Conservation (phyloP, 73 alveolate genomes). For the Diophrys appendiculata region DNA sequence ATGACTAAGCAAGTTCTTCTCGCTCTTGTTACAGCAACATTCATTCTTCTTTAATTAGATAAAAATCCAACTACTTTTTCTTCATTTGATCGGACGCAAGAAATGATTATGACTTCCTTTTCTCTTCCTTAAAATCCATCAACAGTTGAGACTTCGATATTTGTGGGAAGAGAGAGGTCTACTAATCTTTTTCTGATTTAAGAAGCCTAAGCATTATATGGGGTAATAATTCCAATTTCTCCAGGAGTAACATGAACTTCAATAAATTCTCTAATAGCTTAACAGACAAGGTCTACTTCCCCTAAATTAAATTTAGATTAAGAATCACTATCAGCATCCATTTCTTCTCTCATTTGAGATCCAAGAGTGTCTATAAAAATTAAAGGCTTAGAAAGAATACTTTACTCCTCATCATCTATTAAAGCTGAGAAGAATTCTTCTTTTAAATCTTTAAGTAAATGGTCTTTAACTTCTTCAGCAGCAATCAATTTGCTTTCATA, state of each 20-base stretch:
- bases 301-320: conserved; percentile 92
- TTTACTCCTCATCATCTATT: conserved; percentile 44
- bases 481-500: too few relatives aligned
- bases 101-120: conserved; percentile 93
- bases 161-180: too few relatives aligned
- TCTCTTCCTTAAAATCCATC: conserved; percentile 99
- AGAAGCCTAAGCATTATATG: conserved; percentile 96
- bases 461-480: conserved; percentile 82
- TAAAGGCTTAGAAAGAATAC: conserved; percentile 62
- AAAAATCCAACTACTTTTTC: conserved; percentile 94
- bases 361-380: conserved; percentile 91
- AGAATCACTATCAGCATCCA: conserved; percentile 73
- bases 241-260: conserved; percentile 63
- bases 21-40: conserved; percentile 98
- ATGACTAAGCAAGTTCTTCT: conserved; percentile 86
- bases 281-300: conserved; percentile 91
- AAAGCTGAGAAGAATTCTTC: conserved; percentile 26
- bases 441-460: conserved; percentile 70
- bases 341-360: conserved; percentile 85
- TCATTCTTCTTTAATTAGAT: conserved; percentile 95
- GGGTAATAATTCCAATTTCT: conserved; percentile 95
- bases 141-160: conserved; percentile 94
- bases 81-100: conserved; percentile 94
- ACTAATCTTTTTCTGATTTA: conserved; percentile 69
- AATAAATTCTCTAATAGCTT: conserved; percentile 76